Conservation (phyloP, 805 yeast species). For the Priceomyces haplophilus region DNA sequence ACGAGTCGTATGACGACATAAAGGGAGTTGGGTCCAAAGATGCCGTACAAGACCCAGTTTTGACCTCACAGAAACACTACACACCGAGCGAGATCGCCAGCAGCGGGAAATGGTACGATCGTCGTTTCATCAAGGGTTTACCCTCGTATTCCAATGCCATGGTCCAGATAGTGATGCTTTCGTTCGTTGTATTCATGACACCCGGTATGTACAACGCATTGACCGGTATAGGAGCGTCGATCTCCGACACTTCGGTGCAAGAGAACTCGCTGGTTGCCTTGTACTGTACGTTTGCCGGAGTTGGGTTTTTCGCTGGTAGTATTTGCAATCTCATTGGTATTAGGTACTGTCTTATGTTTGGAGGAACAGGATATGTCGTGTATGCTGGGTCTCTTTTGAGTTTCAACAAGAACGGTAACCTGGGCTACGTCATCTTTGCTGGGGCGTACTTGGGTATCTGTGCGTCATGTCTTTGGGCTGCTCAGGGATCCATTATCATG, state of each 20-base stretch:
- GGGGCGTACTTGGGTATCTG: conserved; percentile 57
- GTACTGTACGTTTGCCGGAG: conserved; percentile 52
- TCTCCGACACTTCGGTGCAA: conserved; percentile 37
- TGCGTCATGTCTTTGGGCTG: conserved; percentile 58
- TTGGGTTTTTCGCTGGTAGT: conserved; percentile 58
- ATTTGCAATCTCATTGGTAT: conserved; percentile 50
- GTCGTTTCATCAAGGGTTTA: conserved; percentile 19
- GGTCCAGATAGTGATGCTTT: conserved; percentile 44
- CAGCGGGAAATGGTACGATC: conserved; percentile 41
- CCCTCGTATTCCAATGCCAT: conserved; percentile 38
- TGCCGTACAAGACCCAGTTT: no score
- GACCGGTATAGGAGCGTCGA: conserved; percentile 49
- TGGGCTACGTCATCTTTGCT: conserved; percentile 52
- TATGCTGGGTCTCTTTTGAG: conserved; percentile 52
- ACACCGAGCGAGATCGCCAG: conserved; percentile 29
- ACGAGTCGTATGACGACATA: neutral
- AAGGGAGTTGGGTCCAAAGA: neutral
- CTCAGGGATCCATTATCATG: conserved; percentile 56
- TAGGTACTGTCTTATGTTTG: conserved; percentile 43
- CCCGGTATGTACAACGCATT: conserved; percentile 55
- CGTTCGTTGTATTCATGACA: conserved; percentile 48
- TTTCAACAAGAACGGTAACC: conserved; percentile 44
- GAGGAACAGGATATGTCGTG: conserved; percentile 54
- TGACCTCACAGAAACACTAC: conserved; percentile 20
- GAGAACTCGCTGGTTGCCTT: conserved; percentile 52